Evolutionary conservation across 495 filamentous ascomycete species (phyloP).

Genomic region (Hyaloscypha variabilis): DNA sequence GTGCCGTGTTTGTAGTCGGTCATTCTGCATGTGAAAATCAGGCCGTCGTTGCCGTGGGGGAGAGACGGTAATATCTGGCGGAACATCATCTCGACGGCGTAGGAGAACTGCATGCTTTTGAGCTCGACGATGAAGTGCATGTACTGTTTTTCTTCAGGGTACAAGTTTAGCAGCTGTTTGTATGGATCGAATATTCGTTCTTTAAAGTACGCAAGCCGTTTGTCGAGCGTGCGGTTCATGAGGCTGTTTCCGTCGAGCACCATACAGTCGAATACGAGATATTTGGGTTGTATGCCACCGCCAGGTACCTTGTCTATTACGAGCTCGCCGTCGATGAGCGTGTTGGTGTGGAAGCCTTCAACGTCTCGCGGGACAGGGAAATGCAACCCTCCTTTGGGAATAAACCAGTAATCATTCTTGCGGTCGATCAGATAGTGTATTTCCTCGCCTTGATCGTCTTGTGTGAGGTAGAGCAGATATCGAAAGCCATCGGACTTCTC

Average conservation of each 20-base stretch:
- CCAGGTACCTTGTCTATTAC: constrained; percentile 73
- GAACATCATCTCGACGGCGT: constrained; percentile 92
- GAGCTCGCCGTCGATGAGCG: constrained; percentile 90
- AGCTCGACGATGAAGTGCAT: constrained; percentile 81
- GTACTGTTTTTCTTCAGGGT: constrained; percentile 66
- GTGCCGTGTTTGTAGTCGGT: constrained; percentile 87
- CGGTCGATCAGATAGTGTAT: constrained; percentile 90
- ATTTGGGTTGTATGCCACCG: constrained; percentile 69
- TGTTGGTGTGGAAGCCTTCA: constrained; percentile 72
- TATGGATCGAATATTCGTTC: constrained; percentile 81
- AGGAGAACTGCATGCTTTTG: constrained; percentile 85
- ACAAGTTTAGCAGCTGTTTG: constrained; percentile 65
- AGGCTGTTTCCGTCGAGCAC: constrained; percentile 75
- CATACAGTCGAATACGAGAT: constrained; percentile 91
- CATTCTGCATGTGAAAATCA: constrained; percentile 92
- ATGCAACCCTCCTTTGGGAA: constrained; percentile 63
- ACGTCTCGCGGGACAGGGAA: constrained; percentile 72
- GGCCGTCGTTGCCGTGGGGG: constrained; percentile 90
- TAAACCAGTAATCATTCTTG: constrained; percentile 92
- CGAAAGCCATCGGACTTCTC: constrained; percentile 98
- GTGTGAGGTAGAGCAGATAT: constrained; percentile 86
- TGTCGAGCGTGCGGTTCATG: constrained; percentile 81
- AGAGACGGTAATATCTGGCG: constrained; percentile 77
- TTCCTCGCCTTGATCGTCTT: constrained; percentile 51
- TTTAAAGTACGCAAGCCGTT: constrained; percentile 84